Evolutionary conservation across 176 grass and related monocot genomes (phyloP), one percentile per base, ranked within the genome.

Genomic region (Raddia guianensis): DNA sequence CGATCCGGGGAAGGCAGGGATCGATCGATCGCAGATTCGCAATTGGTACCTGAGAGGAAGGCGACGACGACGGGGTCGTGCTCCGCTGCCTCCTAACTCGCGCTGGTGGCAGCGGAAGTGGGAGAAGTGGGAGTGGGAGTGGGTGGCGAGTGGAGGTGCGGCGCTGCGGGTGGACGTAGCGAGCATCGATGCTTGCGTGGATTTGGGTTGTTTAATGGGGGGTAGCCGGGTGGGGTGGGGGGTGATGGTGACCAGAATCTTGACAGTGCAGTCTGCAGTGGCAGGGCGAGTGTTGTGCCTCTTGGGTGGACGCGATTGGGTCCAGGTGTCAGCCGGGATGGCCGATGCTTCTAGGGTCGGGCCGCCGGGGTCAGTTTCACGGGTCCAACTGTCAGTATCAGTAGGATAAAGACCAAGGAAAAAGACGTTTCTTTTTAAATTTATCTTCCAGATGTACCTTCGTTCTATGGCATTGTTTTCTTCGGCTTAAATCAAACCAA

Each of bases 101-200:
- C 72, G 48, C 65, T 12, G 62, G n/a, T 68, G 75, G 68, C 7
- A 72, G 76, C 6, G 49, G 67, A 43, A 67, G 81, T 32, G 66
- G 75, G 21, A 66, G 61, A 4, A 15, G 67, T 2, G 76, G 64
- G 19, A 65, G 83, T 14, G 35, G 45, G 63, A 7, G 47, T 27
- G 27, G 27, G 37, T 10, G 35, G 34, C 60, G 66, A 27, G 73
- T 47, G 69, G 69, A 7, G 76, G 12, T 15, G 66, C 73, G 33
- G 10, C 44, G 32, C 2, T 11, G 49, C n/a, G 70, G 62, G 42
- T 19, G 65, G 53, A 19, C 64, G 78, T 69, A 12, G 16, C 46
- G 53, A 76, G 72, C 79, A 77, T 87, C 37, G 37, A 40, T 46
- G 83, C 46, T 49, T 66, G 50, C 68, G 84, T 74, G 76, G 76